Conservation (phyloP, 176 grass and related monocot species). For the Zoysia japonica region DNA sequence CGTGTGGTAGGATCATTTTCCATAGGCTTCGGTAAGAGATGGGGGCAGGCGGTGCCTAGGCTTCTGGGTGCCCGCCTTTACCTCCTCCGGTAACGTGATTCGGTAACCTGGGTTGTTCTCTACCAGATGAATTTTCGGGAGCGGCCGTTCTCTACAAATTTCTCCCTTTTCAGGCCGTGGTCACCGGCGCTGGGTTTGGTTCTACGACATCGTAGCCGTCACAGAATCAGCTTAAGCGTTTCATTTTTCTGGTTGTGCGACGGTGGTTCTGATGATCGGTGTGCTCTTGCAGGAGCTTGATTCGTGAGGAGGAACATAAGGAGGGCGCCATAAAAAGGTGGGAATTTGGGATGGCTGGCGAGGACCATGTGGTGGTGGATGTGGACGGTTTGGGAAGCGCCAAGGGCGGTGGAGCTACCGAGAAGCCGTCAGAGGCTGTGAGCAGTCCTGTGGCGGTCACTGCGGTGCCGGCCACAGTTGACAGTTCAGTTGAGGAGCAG, state of each 20-base stretch:
- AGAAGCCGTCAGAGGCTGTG: not conserved
- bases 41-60: not conserved
- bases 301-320: not conserved
- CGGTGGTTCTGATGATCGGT: not conserved
- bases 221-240: not conserved
- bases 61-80: not conserved
- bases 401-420: slow-evolving; percentile 13
- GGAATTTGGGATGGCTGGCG: slow-evolving; percentile 67
- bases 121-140: not conserved
- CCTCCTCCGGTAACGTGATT: not conserved
- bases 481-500: slow-evolving; percentile 27
- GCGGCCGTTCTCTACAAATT: not conserved
- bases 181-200: not conserved
- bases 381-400: slow-evolving; percentile 51
- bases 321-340: not conserved
- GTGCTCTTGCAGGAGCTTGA: slow-evolving; percentile 21
- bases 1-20: too few relatives aligned
- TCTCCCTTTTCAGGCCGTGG: not conserved
- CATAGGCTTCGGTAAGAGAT: not conserved
- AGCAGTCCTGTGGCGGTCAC: not conserved
- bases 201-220: not conserved
- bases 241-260: not conserved
- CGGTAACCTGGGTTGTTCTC: not conserved
- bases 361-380: slow-evolving; percentile 83
- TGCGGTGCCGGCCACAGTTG: not conserved